Evolutionary conservation across 2,329 filamentous ascomycete genomes (phyloP).

Genomic region (Venturia carpophila): DNA sequence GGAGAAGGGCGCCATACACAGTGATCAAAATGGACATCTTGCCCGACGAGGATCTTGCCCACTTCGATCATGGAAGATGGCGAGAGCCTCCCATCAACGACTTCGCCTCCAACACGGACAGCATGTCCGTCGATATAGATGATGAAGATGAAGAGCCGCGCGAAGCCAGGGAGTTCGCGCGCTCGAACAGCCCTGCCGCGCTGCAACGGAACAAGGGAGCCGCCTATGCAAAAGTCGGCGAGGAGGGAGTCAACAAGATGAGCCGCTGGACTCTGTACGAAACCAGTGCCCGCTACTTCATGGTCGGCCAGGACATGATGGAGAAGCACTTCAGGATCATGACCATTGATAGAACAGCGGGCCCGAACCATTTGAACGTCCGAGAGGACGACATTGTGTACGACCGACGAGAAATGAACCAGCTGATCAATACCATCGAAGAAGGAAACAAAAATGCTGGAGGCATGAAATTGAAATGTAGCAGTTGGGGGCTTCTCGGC

Average conservation of each 20-base stretch:
- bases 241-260: conserved; percentile 52
- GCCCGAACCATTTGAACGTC: conserved; percentile 69
- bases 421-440: conserved; percentile 88
- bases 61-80: background rate
- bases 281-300: conserved; percentile 85
- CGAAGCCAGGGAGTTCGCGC: conserved; percentile 32
- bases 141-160: conserved; percentile 34
- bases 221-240: conserved; percentile 36
- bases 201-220: conserved; percentile 33
- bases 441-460: conserved; percentile 89
- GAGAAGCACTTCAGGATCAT: conserved; percentile 84
- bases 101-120: background rate
- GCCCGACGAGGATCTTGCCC: background rate
- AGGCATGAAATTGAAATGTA: conserved; percentile 81
- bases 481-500: conserved; percentile 85
- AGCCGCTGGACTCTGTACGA: conserved; percentile 98
- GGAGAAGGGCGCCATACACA: background rate
- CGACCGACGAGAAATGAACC: conserved; percentile 82
- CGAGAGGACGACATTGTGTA: conserved; percentile 95
- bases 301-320: conserved; percentile 85
- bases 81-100: conserved; percentile 17
- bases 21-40: conserved; percentile 3
- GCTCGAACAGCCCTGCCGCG: conserved; percentile 33
- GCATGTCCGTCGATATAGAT: background rate
- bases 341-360: conserved; percentile 86